phyloP scores from a whole-genome alignment of 768 basidiomycete genomes.

The Podaxis rugospora region DNA sequence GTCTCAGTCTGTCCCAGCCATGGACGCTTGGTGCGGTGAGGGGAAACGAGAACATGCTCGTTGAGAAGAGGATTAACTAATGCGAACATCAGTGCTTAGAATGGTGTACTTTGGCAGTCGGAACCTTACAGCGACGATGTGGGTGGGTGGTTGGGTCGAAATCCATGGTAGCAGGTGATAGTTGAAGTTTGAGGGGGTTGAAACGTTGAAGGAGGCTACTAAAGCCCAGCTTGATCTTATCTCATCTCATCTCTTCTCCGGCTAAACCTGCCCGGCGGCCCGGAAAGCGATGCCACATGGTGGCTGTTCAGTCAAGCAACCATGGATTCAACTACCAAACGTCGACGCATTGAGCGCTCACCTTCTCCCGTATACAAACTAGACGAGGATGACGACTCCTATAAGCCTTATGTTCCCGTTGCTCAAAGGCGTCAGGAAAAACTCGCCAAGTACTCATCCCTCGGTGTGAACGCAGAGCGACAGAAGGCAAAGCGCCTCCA shows the following conservation, averaged over 20 bases:
- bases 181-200: background rate
- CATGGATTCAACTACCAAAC: conserved; percentile 40
- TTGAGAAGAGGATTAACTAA: conserved; percentile 78
- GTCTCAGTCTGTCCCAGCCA: conserved; percentile 88
- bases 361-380: conserved; percentile 61
- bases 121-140: conserved; percentile 61
- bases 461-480: conserved; percentile 52
- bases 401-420: conserved; percentile 86
- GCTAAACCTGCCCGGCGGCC: background rate
- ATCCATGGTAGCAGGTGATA: background rate
- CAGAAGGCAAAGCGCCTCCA: conserved; percentile 42
- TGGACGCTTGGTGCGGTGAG: conserved; percentile 86
- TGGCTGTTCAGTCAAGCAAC: background rate
- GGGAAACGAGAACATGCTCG: conserved; percentile 79
- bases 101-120: background rate
- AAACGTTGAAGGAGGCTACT: background rate
- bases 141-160: conserved; percentile 37
- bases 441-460: conserved; percentile 68
- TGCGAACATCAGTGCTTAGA: background rate
- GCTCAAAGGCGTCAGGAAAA: conserved; percentile 80
- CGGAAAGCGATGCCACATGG: background rate
- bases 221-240: background rate
- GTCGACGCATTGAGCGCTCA: conserved; percentile 45
- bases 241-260: background rate
- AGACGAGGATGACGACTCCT: conserved; percentile 60